Evolutionary conservation across 2,329 filamentous ascomycete species (phyloP).

Genomic region (Ophiocordyceps camponoti-saundersi): DNA sequence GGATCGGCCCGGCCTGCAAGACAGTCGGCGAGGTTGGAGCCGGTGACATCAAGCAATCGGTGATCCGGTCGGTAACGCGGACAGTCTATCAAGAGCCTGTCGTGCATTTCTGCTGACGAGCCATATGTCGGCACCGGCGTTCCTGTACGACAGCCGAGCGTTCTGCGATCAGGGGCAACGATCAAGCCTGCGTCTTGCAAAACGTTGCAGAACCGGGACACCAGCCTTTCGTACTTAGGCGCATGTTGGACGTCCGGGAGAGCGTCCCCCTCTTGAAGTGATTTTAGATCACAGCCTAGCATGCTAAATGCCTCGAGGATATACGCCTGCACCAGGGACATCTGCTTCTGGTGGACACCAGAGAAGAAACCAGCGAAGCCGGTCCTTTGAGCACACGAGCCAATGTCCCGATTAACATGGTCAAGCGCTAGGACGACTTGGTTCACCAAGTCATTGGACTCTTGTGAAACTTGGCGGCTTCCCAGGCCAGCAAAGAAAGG

Average conservation of each 20-base stretch:
- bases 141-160: neutral
- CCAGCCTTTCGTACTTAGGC: neutral
- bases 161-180: neutral
- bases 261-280: neutral
- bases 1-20: slow-evolving; percentile 18
- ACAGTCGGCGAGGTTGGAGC: slow-evolving; percentile 17
- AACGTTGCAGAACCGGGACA: neutral
- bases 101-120: neutral
- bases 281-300: neutral
- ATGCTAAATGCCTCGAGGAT: neutral
- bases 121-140: neutral
- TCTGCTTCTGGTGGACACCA: neutral
- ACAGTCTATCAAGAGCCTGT: neutral
- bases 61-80: neutral
- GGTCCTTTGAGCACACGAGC: neutral
- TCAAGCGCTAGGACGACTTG: neutral
- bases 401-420: neutral
- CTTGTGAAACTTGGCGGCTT: neutral
- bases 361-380: neutral
- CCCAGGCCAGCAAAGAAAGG: neutral
- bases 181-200: neutral
- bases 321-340: neutral
- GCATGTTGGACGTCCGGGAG: neutral
- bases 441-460: neutral
- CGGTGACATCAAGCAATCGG: slow-evolving; percentile 5